Evolutionary conservation across 768 basidiomycete species (phyloP).

Genomic region (Rhizopogon vesiculosus): DNA sequence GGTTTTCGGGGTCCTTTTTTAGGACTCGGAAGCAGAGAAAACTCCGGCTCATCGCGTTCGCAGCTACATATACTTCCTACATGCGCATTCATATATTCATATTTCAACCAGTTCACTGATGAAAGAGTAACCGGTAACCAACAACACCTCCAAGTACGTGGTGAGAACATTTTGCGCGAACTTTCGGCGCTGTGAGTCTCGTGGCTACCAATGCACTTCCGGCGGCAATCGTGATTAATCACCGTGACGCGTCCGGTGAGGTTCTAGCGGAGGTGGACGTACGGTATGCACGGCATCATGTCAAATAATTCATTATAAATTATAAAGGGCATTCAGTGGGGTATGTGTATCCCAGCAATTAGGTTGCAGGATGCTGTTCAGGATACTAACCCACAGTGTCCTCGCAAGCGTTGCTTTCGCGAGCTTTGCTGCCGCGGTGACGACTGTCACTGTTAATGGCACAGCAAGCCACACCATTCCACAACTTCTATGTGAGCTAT

Average conservation of each 20-base stretch:
- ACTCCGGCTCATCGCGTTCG: too few species aligned
- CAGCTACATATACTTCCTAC: too few species aligned
- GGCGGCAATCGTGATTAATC: too few species aligned
- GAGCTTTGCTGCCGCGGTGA: slow-evolving; percentile 4
- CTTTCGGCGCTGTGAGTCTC: background rate
- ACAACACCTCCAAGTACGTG: background rate
- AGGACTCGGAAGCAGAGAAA: too few species aligned
- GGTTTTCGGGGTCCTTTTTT: too few species aligned
- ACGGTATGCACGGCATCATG: too few species aligned
- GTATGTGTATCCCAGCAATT: background rate
- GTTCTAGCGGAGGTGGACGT: too few species aligned
- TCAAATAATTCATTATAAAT: background rate
- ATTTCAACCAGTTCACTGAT: too few species aligned
- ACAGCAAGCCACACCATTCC: slow-evolving; percentile 50
- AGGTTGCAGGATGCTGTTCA: slow-evolving; percentile 10
- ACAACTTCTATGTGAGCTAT: slow-evolving; percentile 44
- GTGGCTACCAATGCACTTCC: background rate
- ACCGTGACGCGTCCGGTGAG: too few species aligned
- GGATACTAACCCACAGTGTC: slow-evolving; percentile 1
- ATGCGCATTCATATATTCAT: too few species aligned
- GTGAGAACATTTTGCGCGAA: slow-evolving; percentile 3
- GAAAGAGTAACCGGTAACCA: too few species aligned
- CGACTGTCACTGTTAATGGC: slow-evolving; percentile 37
- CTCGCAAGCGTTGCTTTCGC: slow-evolving; percentile 1
- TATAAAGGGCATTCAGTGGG: background rate